Percentiles rank a stretch among this genome's conserved stretches.
Conservation (phyloP, 2,329 filamentous ascomycete species). For the Apiospora marii region DNA sequence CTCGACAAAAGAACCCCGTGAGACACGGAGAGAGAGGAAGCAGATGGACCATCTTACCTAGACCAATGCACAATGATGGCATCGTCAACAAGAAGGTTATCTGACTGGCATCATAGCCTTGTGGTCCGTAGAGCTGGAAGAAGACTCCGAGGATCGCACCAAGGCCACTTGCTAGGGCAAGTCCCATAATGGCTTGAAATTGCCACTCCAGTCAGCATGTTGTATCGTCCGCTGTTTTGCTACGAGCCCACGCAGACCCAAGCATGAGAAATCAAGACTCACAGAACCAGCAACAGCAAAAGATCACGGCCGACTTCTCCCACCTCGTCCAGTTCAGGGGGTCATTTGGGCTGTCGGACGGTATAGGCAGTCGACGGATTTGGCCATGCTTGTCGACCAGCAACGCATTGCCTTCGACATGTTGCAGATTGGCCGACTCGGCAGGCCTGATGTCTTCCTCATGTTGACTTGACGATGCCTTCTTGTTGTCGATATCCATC, state of each 20-base stretch:
- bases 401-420: constrained; percentile 25
- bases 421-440: neutral
- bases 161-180: constrained; percentile 59
- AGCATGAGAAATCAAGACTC: neutral
- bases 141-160: constrained; percentile 47
- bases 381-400: constrained; percentile 29
- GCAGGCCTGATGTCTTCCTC: neutral
- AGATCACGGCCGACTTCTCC: constrained; percentile 34
- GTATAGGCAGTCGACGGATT: constrained; percentile 33
- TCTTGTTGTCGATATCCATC: neutral
- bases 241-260: no score
- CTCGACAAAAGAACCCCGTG: no score
- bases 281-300: constrained; percentile 42
- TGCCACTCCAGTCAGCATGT: neutral
- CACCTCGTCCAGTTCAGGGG: constrained; percentile 38
- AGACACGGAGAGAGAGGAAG: neutral
- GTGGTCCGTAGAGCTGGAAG: constrained; percentile 40
- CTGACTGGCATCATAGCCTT: constrained; percentile 36
- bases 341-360: constrained; percentile 36
- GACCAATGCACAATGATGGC: constrained; percentile 48
- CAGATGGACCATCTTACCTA: constrained; percentile 37
- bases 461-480: neutral
- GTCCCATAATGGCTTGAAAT: constrained; percentile 32
- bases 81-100: constrained; percentile 46
- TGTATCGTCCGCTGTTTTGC: neutral